phyloP scores from a whole-genome alignment of 139 green algal species.

The Auxenochlorella pyrenoidosa region DNA sequence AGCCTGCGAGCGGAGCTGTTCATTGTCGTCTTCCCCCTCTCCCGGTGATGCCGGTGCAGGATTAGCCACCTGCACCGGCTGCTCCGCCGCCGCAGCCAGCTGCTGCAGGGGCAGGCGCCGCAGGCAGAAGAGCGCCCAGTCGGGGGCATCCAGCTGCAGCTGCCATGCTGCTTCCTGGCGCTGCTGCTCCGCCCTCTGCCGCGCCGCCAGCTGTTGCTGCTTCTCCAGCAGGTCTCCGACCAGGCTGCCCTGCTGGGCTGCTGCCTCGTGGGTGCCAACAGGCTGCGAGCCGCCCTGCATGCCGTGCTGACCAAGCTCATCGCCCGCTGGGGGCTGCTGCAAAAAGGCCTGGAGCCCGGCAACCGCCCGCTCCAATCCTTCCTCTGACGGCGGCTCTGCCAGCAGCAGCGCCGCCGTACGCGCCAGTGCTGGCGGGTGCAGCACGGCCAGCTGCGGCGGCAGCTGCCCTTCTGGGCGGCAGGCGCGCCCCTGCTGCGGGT shows the following conservation, averaged over 20 bases:
- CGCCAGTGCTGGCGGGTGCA: background rate
- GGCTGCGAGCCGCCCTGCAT: background rate
- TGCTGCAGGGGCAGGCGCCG: background rate
- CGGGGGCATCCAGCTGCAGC: slow-evolving; percentile 17
- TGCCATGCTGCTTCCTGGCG: background rate
- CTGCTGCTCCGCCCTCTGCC: background rate
- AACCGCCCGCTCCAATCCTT: background rate
- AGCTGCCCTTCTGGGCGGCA: slow-evolving; percentile 2
- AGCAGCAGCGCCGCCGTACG: background rate
- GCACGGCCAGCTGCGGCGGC: background rate
- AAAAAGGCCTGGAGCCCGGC: background rate
- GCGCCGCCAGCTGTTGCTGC: background rate
- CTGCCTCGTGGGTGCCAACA: background rate
- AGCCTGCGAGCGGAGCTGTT: background rate
- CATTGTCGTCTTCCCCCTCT: background rate
- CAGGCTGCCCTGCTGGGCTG: background rate
- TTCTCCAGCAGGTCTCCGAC: too few species aligned
- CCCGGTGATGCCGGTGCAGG: background rate
- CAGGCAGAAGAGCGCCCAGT: slow-evolving; percentile 17
- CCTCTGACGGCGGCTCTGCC: background rate
- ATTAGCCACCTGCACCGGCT: background rate
- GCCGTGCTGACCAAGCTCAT: background rate
- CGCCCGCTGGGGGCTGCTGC: background rate
- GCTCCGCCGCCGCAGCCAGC: background rate
- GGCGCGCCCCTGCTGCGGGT: background rate